Evolutionary conservation across 139 green algal species (phyloP).

Genomic region (Helicosporidium sp.): DNA sequence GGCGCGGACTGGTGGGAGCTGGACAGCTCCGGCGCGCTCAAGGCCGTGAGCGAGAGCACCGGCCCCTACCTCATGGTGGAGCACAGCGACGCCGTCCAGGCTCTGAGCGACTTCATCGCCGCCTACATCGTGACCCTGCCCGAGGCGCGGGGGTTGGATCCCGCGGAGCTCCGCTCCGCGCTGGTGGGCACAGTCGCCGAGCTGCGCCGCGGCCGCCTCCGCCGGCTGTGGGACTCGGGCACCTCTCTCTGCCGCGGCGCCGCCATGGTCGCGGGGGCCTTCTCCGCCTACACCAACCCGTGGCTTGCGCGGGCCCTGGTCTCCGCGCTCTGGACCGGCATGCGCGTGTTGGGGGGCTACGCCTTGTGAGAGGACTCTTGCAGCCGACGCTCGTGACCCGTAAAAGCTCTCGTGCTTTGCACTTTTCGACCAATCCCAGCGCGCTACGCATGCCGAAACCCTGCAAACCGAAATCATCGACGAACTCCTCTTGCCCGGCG

Average conservation of each 20-base stretch:
- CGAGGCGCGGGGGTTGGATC: slow-evolving; percentile 21
- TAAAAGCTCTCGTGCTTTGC: too few species aligned
- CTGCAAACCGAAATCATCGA: too few species aligned
- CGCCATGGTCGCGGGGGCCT: slow-evolving; percentile 24
- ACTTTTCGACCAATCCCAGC: too few species aligned
- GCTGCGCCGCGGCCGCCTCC: slow-evolving; percentile 19
- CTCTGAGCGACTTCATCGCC: slow-evolving; percentile 26
- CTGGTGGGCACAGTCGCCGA: slow-evolving; percentile 8
- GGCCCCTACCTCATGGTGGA: slow-evolving; percentile 30
- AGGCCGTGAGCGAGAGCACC: slow-evolving; percentile 9
- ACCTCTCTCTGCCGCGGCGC: slow-evolving; percentile 16
- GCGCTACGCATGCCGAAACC: too few species aligned
- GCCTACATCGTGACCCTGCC: slow-evolving; percentile 29
- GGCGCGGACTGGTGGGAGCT: too few species aligned
- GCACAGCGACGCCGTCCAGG: slow-evolving; percentile 26
- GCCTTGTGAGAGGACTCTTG: too few species aligned
- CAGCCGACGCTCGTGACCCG: too few species aligned
- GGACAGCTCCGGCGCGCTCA: too few species aligned
- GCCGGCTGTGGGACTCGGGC: slow-evolving; percentile 26
- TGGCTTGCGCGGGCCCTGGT: slow-evolving; percentile 31
- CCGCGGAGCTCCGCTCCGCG: slow-evolving; percentile 24
- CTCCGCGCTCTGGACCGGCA: slow-evolving; percentile 21
- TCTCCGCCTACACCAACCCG: slow-evolving; percentile 33
- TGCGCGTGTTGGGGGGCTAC: slow-evolving; percentile 7
- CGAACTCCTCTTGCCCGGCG: too few species aligned